A percentile compares a stretch with the other conserved stretches of the same genome.
These are phyloP conservation scores for Alnus glutinosa DNA, from an alignment of 306 rosid genomes.

Conservation along the genomic window DNA sequence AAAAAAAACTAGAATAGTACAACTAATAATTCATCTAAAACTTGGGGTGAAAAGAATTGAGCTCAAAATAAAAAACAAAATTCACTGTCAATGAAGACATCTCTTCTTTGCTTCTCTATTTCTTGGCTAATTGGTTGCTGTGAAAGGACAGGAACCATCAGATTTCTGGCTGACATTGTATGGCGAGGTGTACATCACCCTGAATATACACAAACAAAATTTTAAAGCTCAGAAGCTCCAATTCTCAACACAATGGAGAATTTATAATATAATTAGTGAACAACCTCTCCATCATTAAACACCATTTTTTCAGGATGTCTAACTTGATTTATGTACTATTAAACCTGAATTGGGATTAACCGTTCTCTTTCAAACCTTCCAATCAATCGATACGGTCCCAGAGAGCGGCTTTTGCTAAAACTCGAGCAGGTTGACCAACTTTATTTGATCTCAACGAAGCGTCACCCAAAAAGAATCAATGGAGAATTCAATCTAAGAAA, in stretches of 20 bases:
- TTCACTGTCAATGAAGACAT: background rate
- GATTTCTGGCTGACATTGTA: conserved; percentile 54
- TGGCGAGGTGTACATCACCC: conserved; percentile 59
- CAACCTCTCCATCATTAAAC: background rate
- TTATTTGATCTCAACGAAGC: too few relatives aligned
- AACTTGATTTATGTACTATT: too few relatives aligned
- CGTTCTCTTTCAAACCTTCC: too few relatives aligned
- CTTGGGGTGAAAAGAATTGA: conserved; percentile 46
- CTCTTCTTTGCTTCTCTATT: conserved; percentile 1
- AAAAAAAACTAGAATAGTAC: conserved; percentile 29
- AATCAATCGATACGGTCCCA: too few relatives aligned
- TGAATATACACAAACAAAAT: conserved; percentile 28
- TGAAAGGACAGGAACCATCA: conserved; percentile 39
- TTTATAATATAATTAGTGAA: background rate
- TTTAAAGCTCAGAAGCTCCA: conserved; percentile 14
- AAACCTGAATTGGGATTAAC: too few relatives aligned
- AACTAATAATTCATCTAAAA: conserved; percentile 37
- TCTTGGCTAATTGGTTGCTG: conserved; percentile 39
- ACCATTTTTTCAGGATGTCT: background rate
- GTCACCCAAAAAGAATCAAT: too few relatives aligned
- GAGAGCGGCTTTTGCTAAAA: too few relatives aligned
- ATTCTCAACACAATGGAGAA: background rate
- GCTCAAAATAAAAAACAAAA: conserved; percentile 34
- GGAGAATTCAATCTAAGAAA: too few relatives aligned
- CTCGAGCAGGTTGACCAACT: too few relatives aligned